Conservation (phyloP, 2,329 filamentous ascomycete genomes). For the Hymenoscyphus fraxineus region DNA sequence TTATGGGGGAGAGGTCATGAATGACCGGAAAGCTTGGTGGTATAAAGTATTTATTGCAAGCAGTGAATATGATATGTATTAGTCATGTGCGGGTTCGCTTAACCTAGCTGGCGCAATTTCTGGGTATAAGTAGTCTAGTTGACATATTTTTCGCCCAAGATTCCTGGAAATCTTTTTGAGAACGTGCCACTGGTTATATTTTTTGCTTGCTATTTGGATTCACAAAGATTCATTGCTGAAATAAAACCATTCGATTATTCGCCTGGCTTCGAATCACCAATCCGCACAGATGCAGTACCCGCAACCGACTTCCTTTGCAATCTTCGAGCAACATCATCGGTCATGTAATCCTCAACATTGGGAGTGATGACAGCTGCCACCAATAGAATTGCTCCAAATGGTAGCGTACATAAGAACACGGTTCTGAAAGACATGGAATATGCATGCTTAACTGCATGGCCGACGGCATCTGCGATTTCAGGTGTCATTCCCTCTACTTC, state of each 20-base stretch:
- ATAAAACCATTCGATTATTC: neutral
- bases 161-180: too few species aligned
- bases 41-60: too few species aligned
- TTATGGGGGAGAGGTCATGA: too few species aligned
- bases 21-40: too few species aligned
- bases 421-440: constrained; percentile 18
- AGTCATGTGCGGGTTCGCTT: too few species aligned
- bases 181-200: too few species aligned
- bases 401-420: constrained; percentile 31
- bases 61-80: too few species aligned
- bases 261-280: neutral
- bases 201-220: neutral
- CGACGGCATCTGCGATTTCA: constrained; percentile 35
- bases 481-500: constrained; percentile 37
- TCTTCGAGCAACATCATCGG: constrained; percentile 42
- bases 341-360: constrained; percentile 43
- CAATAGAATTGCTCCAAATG: constrained; percentile 37
- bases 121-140: too few species aligned
- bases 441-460: constrained; percentile 31
- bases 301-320: constrained; percentile 32
- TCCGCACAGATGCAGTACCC: neutral
- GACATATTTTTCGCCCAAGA: too few species aligned
- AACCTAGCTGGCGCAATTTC: too few species aligned
- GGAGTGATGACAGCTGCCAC: constrained; percentile 39
- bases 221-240: neutral